Conservation (phyloP, 495 filamentous ascomycete species). For the Xylaria intraflava region DNA sequence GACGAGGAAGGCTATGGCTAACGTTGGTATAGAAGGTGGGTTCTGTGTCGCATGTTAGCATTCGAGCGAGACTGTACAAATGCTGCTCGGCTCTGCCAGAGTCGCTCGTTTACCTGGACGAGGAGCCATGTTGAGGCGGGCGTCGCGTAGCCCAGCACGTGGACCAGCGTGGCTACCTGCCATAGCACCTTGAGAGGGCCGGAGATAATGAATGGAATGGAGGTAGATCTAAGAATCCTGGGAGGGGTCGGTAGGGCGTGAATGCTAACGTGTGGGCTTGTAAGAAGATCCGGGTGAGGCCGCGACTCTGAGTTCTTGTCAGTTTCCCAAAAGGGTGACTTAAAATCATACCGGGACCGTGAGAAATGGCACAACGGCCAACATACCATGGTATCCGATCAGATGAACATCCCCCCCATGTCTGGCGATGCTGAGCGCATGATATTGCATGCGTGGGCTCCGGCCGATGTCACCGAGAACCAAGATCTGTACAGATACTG, state of each 20-base stretch:
- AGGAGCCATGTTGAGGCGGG: conserved; percentile 72
- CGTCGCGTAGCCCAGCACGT: conserved; percentile 64
- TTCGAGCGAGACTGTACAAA: neutral
- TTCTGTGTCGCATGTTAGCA: conserved; percentile 51
- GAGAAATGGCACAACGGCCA: neutral
- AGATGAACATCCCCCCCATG: conserved; percentile 75
- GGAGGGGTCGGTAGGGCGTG: conserved; percentile 60
- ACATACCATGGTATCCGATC: conserved; percentile 76
- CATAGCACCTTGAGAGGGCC: conserved; percentile 83
- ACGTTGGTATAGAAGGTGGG: conserved; percentile 88
- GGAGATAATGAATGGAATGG: conserved; percentile 68
- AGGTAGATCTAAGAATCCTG: conserved; percentile 53
- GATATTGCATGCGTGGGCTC: conserved; percentile 97
- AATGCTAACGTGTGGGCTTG: conserved; percentile 59
- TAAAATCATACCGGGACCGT: neutral
- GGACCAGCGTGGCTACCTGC: conserved; percentile 65
- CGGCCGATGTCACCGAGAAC: conserved; percentile 97
- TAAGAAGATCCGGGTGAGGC: conserved; percentile 67
- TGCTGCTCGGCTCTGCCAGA: neutral
- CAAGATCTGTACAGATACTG: conserved; percentile 65
- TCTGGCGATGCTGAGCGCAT: conserved; percentile 86
- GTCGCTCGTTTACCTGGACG: conserved; percentile 50
- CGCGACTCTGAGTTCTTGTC: conserved; percentile 26
- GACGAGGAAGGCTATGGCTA: conserved; percentile 64
- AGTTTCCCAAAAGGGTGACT: conserved; percentile 8